Evolutionary conservation across 1,284 basidiomycete species (phyloP), one percentile per base, ranked within the genome.

Genomic region (Hymenochaete sp.): DNA sequence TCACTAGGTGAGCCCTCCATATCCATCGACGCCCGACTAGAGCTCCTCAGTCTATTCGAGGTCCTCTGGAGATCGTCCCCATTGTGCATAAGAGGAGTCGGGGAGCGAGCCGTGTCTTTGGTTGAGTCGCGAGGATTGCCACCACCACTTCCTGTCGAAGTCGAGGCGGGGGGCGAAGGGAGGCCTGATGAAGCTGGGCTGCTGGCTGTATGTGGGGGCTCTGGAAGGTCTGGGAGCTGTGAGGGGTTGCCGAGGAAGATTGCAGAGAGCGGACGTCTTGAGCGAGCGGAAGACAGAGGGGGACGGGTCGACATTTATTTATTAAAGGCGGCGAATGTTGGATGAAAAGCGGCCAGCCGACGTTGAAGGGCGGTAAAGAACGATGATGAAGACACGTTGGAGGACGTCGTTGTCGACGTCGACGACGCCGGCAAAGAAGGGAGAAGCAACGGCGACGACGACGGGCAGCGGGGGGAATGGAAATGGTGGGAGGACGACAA

Each of bases 141-240:
- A n/a, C n/a, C n/a, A 40, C 82, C 81, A 58, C 82, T 84, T 21
- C 81, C 82, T 2, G 82, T 84, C 14, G 82, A 86, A 57, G 85
- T 86, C 19, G 84, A 82, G 29, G 82, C 83, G 33, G 83, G 83
- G 1, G 83, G 83, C 13, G 82, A 85, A 2, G 83, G 84, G 4
- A 87, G 61, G 6, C 83, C 82, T 8, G 49, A 62, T 45, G 54
- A 64, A 50, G 59, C 65, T 59, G 55, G 66, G 6, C 64, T 47
- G 27, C 65, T 13, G 7, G 79, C 78, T 3, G 79, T 41, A 21
- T 76, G 80, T 7, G 80, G 79, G 4, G 79, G 81, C 52, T 79
- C 79, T 42, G 82, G 81, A 38, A 82, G 70, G 53, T 80, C 75
- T 2, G 82, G 80, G 22, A 82, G 56, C 19, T 61, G 52, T 41